phyloP scores from a whole-genome alignment of 441 rosid genomes.

The Erodium moschatum region DNA sequence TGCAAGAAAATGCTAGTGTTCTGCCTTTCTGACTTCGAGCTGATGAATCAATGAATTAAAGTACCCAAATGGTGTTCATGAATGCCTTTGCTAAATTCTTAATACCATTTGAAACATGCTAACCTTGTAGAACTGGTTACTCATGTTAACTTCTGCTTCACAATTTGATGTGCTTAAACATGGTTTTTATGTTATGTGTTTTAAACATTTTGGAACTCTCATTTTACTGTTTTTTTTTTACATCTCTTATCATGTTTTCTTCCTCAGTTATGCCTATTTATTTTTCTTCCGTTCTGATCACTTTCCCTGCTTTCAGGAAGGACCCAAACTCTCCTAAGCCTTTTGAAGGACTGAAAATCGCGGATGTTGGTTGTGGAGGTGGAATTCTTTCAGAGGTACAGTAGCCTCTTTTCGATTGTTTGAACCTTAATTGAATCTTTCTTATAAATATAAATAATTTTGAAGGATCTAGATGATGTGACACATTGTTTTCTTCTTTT shows the following conservation, averaged over 20 bases:
- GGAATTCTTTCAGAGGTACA: conserved; percentile 89
- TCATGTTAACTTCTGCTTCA: background rate
- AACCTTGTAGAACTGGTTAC: background rate
- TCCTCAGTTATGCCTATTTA: background rate
- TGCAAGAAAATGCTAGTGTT: background rate
- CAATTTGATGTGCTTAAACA: background rate
- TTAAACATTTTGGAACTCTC: background rate
- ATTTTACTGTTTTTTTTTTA: background rate
- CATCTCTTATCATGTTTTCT: background rate
- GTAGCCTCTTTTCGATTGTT: background rate
- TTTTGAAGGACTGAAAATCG: conserved; percentile 62
- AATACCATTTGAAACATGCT: background rate
- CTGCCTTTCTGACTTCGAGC: background rate
- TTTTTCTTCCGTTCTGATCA: conserved; percentile 10
- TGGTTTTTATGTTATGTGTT: background rate
- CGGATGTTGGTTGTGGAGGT: conserved; percentile 91
- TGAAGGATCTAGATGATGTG: background rate
- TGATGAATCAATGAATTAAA: background rate
- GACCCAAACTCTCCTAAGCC: conserved; percentile 63
- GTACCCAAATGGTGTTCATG: background rate
- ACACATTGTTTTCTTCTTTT: background rate
- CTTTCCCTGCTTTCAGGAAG: conserved; percentile 41
- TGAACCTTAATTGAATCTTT: no score
- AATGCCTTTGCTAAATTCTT: background rate
- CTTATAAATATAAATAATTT: background rate